A percentile compares a stretch with the other conserved stretches of the same genome.
These are phyloP conservation scores for Colletotrichum tabaci DNA, from an alignment of 2,329 filamentous ascomycete species.

Conservation along the genomic window DNA sequence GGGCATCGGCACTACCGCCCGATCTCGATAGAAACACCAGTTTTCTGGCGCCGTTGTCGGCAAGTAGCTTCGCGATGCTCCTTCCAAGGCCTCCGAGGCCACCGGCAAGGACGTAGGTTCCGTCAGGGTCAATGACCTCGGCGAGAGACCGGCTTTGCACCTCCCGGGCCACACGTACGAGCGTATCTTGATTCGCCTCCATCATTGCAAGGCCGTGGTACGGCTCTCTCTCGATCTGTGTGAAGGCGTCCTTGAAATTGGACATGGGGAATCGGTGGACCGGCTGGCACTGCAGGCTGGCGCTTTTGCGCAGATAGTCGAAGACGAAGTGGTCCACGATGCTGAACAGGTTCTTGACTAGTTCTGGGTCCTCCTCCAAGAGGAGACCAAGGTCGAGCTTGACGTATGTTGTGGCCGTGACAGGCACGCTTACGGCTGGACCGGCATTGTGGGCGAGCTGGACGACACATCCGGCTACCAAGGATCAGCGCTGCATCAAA, in stretches of 20 bases:
- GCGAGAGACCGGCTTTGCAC: slow-evolving; percentile 46
- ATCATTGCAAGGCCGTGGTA: slow-evolving; percentile 33
- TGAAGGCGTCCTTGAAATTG: slow-evolving; percentile 48
- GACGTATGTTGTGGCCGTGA: slow-evolving; percentile 46
- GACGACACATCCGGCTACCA: slow-evolving; percentile 52
- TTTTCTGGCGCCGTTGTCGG: slow-evolving; percentile 64
- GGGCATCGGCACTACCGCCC: slow-evolving; percentile 51
- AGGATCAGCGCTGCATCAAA: slow-evolving; percentile 33
- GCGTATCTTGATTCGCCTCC: slow-evolving; percentile 18
- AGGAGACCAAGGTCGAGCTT: slow-evolving; percentile 53
- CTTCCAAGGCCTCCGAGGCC: slow-evolving; percentile 71
- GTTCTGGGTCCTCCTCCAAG: slow-evolving; percentile 50
- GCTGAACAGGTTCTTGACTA: slow-evolving; percentile 50
- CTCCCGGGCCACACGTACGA: slow-evolving; percentile 46
- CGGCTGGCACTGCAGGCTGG: slow-evolving; percentile 16
- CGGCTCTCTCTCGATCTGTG: slow-evolving; percentile 43
- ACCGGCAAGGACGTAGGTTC: slow-evolving; percentile 69
- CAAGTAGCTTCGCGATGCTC: slow-evolving; percentile 66
- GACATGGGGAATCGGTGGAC: slow-evolving; percentile 42
- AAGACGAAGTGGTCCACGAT: slow-evolving; percentile 37
- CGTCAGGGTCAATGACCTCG: slow-evolving; percentile 52
- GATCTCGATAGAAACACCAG: slow-evolving; percentile 69
- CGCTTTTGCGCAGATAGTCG: not conserved
- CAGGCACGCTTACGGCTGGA: slow-evolving; percentile 32
- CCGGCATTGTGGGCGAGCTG: slow-evolving; percentile 49